Evolutionary conservation across 1,284 basidiomycete genomes (phyloP).

Genomic region (Hypsizygus ulmarius): DNA sequence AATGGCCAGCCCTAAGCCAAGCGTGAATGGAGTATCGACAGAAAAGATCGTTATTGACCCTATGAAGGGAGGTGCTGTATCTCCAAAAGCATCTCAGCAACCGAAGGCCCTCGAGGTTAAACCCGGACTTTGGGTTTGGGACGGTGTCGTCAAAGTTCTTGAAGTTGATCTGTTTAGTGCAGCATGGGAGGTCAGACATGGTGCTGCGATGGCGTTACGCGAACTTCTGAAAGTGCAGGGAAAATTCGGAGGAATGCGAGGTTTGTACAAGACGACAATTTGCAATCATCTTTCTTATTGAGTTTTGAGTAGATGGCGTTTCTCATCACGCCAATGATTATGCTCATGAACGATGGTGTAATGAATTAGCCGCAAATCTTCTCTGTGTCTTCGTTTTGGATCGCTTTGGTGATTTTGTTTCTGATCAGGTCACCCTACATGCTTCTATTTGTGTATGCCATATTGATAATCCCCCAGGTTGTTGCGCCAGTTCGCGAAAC

Average conservation of each 20-base stretch:
- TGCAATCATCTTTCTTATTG: slow-evolving; percentile 5
- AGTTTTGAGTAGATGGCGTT: slow-evolving; percentile 39
- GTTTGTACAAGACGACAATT: slow-evolving; percentile 32
- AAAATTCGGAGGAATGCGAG: slow-evolving; percentile 76
- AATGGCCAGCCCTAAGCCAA: slow-evolving; percentile 52
- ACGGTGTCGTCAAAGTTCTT: slow-evolving; percentile 78
- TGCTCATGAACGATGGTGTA: slow-evolving; percentile 85
- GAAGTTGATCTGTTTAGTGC: slow-evolving; percentile 86
- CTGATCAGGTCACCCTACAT: slow-evolving; percentile 66
- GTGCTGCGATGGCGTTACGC: slow-evolving; percentile 88
- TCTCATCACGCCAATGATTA: slow-evolving; percentile 57
- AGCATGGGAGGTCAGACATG: slow-evolving; percentile 94
- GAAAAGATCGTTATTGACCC: slow-evolving; percentile 77
- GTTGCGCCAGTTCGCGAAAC: slow-evolving; percentile 97
- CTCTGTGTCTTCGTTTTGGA: slow-evolving; percentile 94
- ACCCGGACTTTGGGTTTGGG: slow-evolving; percentile 86
- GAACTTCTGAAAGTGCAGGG: slow-evolving; percentile 90
- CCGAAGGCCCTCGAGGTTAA: slow-evolving; percentile 71
- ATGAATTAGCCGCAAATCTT: slow-evolving; percentile 83
- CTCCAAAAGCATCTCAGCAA: slow-evolving; percentile 70
- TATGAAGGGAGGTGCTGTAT: slow-evolving; percentile 76
- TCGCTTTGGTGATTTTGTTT: slow-evolving; percentile 96
- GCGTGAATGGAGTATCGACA: slow-evolving; percentile 30
- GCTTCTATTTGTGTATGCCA: neutral
- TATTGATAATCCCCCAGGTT: slow-evolving; percentile 48